A percentile compares a stretch with the other conserved stretches of the same genome.
Conservation (phyloP, 305 asterid genomes). For the Nicotiana rustica region DNA sequence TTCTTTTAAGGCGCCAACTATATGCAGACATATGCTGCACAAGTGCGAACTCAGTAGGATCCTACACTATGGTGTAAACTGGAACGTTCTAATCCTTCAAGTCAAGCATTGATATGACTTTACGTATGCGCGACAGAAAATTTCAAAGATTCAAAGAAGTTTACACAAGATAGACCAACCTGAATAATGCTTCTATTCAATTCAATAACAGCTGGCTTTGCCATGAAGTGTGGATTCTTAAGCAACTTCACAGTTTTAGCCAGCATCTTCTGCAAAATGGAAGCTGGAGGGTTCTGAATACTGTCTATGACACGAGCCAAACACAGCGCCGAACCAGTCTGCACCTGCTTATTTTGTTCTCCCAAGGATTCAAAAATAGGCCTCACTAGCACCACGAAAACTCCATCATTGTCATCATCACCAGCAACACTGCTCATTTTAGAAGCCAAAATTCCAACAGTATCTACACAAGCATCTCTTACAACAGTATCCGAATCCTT, state of each 20-base stretch:
- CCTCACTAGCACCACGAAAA: conserved; percentile 75
- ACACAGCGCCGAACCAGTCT: conserved; percentile 88
- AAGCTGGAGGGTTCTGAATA: conserved; percentile 76
- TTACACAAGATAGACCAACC: conserved; percentile 51
- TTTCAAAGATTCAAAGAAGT: conserved; percentile 6
- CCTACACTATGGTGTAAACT: conserved; percentile 6
- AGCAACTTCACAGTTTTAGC: conserved; percentile 79
- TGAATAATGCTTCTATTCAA: conserved; percentile 90
- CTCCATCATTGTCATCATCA: conserved; percentile 64
- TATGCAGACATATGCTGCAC: background rate
- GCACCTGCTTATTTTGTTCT: conserved; percentile 89
- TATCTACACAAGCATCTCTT: conserved; percentile 82
- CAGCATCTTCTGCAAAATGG: conserved; percentile 88
- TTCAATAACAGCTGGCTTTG: conserved; percentile 91
- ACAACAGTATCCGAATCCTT: conserved; percentile 93
- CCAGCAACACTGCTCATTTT: conserved; percentile 56
- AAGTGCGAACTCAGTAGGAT: conserved; percentile 9
- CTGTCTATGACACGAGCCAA: conserved; percentile 84
- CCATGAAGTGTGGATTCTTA: conserved; percentile 95
- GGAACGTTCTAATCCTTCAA: background rate
- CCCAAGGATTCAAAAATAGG: conserved; percentile 96
- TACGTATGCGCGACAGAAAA: background rate
- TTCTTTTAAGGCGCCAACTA: conserved; percentile 6
- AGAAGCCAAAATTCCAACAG: conserved; percentile 81
- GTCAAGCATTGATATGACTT: conserved; percentile 14